Evolutionary conservation across 305 asterid species (phyloP).

Genomic region (Fraxinus baroniana): DNA sequence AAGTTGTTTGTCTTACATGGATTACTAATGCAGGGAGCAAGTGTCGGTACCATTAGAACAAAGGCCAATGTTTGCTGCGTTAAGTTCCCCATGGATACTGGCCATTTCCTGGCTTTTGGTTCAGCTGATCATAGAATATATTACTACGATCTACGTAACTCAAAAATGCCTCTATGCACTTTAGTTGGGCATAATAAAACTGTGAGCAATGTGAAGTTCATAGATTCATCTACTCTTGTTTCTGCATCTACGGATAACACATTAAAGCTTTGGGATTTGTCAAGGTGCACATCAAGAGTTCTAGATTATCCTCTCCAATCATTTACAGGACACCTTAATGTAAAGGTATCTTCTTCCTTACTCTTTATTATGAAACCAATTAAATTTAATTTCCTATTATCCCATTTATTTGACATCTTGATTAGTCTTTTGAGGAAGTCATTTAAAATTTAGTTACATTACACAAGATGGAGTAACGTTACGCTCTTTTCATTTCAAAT

Average conservation of each 20-base stretch:
- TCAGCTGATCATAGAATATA: slow-evolving; percentile 95
- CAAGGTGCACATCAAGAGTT: slow-evolving; percentile 67
- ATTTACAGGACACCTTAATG: slow-evolving; percentile 89
- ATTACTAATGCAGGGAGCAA: slow-evolving; percentile 82
- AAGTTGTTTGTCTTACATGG: slow-evolving; percentile 55
- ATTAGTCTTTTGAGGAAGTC: background rate
- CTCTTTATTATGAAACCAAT: background rate
- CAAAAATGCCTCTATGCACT: slow-evolving; percentile 84
- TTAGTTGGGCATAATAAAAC: slow-evolving; percentile 90
- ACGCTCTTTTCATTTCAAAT: background rate
- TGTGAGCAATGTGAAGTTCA: slow-evolving; percentile 90
- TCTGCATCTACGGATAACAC: slow-evolving; percentile 97
- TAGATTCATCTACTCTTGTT: slow-evolving; percentile 84
- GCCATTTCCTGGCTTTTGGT: slow-evolving; percentile 89
- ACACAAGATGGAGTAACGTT: background rate
- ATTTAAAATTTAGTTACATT: background rate
- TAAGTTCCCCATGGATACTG: slow-evolving; percentile 80
- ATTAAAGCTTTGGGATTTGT: slow-evolving; percentile 97
- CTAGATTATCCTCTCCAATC: slow-evolving; percentile 91
- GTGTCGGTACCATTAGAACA: slow-evolving; percentile 78
- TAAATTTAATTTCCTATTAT: background rate
- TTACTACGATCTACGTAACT: slow-evolving; percentile 90
- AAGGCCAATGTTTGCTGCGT: slow-evolving; percentile 98
- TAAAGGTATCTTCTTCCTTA: slow-evolving; percentile 54
- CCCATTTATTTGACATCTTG: background rate